Evolutionary conservation across 1,139 yeast species (phyloP), one percentile per base, ranked within the genome.

Genomic region (Schizosaccharomyces versatilis): DNA sequence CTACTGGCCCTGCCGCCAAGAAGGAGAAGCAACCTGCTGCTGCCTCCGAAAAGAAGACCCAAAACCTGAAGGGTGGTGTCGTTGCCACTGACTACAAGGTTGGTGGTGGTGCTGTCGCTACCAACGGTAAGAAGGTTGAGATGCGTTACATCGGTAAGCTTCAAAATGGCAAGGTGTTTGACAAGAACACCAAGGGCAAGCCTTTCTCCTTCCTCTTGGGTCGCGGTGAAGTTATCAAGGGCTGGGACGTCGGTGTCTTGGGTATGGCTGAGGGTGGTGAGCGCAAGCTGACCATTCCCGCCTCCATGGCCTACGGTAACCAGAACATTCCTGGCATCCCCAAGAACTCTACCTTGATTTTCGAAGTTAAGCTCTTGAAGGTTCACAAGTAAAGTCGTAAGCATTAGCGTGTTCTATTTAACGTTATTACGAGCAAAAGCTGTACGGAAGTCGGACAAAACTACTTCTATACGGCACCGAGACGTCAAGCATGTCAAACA

Each of bases 231-330:
- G 95, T 94, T 66, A 93, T 93, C 74, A 85, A 84, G 71, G 98
- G 97, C 61, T 90, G 95, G 82, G 99, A 90, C 68, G 76, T 88
- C 65, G 98, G 98, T 75, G 94, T 90, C 64, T 85, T 88, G 57
- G 98, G 98, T 68, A 88, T 93, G 97, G 80, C 94, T 59, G 94
- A 85, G 67, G 95, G 95, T 64, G 98, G 98, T 67, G 98, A 93
- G 76, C 86, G 99, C 77, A 81, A 98, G 74, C 86, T 93, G 61
- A 76, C 85, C 60, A 84, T 93, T 63, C 99, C 99, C 63, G 81
- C 98, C 57, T 78, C 90, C 67, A 84, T 84, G 80, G 98, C 95
- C 57, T 90, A 90, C 71, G 98, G 98, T 61, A 82, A 83, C 66
- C 84, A 84, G 74, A 42, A 84, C 60, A 75, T 90, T 62, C 97